Percentiles rank a stretch among this genome's conserved stretches.
These are phyloP conservation scores for Didymosphaeria variabile DNA, from an alignment of 2,329 filamentous ascomycete genomes.

Conservation along the genomic window DNA sequence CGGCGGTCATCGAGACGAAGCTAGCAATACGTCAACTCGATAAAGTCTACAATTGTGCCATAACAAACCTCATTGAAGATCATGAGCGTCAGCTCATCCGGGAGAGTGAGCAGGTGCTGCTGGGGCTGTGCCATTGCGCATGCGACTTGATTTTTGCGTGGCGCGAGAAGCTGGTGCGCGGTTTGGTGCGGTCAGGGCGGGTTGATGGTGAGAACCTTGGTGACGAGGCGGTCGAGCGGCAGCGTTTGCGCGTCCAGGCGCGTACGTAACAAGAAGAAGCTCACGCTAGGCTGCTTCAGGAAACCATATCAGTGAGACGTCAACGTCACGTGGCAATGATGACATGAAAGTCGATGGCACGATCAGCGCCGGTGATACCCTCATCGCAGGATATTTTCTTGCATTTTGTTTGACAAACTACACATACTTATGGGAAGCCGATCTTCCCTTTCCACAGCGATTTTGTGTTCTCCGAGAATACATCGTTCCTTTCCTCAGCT, in stretches of 20 bases:
- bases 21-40: not conserved
- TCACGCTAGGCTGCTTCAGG: not conserved
- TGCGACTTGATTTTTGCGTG: not conserved
- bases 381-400: constrained; percentile 76
- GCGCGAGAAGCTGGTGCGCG: too few relatives aligned
- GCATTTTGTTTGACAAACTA: constrained; percentile 65
- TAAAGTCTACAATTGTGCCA: too few relatives aligned
- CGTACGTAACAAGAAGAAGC: not conserved
- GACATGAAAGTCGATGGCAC: constrained; percentile 57
- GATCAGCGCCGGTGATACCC: constrained; percentile 79
- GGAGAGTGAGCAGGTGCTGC: not conserved
- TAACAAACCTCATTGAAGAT: not conserved
- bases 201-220: too few relatives aligned
- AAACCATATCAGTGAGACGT: not conserved
- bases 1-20: not conserved
- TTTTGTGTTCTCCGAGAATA: constrained; percentile 40
- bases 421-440: constrained; percentile 36
- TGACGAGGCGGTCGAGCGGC: too few relatives aligned
- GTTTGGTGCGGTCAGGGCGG: too few relatives aligned
- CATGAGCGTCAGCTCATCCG: not conserved
- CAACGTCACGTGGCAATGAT: not conserved
- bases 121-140: not conserved
- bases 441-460: constrained; percentile 40
- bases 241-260: too few relatives aligned
- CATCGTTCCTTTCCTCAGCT: constrained; percentile 33